Evolutionary conservation across 768 basidiomycete species (phyloP), one percentile per base, ranked within the genome.

Genomic region (Lanmaoa rubissima): DNA sequence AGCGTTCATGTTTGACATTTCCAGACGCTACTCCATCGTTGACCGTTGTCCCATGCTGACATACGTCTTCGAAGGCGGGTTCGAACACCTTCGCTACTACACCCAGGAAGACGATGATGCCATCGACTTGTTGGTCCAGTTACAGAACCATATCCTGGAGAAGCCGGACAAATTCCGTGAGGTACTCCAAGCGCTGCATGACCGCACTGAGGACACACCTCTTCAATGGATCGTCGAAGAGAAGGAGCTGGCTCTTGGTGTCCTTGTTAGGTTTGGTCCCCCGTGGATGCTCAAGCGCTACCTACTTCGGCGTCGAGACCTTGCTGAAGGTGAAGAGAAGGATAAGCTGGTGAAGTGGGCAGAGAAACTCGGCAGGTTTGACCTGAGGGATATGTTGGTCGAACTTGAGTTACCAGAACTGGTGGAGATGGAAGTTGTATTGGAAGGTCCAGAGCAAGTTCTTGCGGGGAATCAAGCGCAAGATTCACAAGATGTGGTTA

Each of bases 221-320:
- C 67, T 63, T 60, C 63, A 61, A 36, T 69, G 65, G 68, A 58
- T 69, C 39, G 55, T 65, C 12, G 61, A 61, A 42, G 68, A 69
- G 52, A 59, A 58, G 38, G 67, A 69, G 26, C 40, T 69, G 32
- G 67, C 48, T 40, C 68, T 69, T 8, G 48, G 42, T 19, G 14
- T 69, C 32, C 59, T 68, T 4, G 51, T 69, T 24, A 59, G 65
- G 21, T 65, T 57, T 34, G 63, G 52, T 31, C 61, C 40, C 0
- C 61, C 67, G 11, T 69, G 68, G 67, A 69, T 69, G 68, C 59
- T 68, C 43, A 58, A 63, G 40, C 65, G 61, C 0, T 69, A 70
- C 51, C 46, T 69, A 26, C 39, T 62, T 54, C 65, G 59, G 24
- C 67, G 61, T 16, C 54, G 57, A 36, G 65, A 68, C 48, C 59